These are phyloP conservation scores for Neurospora sublineolata DNA, from an alignment of 495 filamentous ascomycete species.

Conservation along the genomic window DNA sequence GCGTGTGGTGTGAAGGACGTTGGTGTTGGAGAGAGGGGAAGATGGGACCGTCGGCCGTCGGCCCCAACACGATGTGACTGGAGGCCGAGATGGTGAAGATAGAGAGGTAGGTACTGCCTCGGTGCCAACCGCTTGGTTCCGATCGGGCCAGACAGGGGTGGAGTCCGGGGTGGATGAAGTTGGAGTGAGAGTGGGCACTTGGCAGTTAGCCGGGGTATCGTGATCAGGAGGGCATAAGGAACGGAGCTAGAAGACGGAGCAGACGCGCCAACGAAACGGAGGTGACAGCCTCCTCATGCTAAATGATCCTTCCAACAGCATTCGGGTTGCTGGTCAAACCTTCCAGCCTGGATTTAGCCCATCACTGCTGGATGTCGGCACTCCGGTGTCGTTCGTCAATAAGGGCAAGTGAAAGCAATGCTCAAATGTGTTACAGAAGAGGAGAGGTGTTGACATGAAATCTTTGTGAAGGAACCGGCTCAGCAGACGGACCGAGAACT, in stretches of 20 bases:
- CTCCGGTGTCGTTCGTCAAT: background rate
- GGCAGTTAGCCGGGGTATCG: background rate
- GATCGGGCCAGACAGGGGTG: constrained; percentile 14
- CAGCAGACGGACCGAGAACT: background rate
- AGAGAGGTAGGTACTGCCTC: background rate
- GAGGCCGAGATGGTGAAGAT: background rate
- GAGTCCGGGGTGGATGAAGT: background rate
- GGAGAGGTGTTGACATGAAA: background rate
- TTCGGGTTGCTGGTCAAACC: background rate
- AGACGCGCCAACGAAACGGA: background rate
- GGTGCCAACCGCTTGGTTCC: constrained; percentile 9
- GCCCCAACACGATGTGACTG: constrained; percentile 8
- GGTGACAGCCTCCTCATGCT: background rate
- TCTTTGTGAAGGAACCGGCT: background rate
- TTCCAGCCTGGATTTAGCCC: background rate
- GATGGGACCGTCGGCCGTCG: constrained; percentile 23
- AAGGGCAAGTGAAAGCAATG: background rate
- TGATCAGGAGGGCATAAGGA: background rate
- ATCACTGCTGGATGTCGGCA: background rate
- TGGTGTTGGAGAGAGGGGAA: constrained; percentile 10
- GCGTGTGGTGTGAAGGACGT: constrained; percentile 1
- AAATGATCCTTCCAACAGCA: background rate
- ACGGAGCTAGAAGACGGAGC: background rate
- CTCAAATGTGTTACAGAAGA: background rate
- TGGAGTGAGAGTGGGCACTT: background rate